Evolutionary conservation across 345 rosid genomes (phyloP).

Genomic region (Iberis pinnata): DNA sequence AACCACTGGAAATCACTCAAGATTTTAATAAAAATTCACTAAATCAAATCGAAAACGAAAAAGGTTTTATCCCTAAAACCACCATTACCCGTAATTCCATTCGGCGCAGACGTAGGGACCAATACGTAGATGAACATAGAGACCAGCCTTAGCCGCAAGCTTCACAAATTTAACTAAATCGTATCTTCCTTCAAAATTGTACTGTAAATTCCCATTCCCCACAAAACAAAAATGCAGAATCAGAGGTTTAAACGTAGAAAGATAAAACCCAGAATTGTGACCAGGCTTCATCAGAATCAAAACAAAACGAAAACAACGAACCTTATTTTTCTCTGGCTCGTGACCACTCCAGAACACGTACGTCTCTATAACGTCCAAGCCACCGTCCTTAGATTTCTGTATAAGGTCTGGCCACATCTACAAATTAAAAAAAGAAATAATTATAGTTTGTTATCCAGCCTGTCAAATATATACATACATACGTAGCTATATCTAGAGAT

Average conservation of each 20-base stretch:
- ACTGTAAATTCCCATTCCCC: too few species aligned
- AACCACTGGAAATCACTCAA: conserved; percentile 47
- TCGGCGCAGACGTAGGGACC: conserved; percentile 97
- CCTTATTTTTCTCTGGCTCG: conserved; percentile 83
- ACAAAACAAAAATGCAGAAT: too few species aligned
- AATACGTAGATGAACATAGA: conserved; percentile 82
- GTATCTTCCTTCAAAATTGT: conserved; percentile 78
- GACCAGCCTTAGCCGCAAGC: conserved; percentile 76
- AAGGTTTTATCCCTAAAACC: background rate
- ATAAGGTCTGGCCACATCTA: conserved; percentile 98
- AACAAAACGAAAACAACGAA: too few species aligned
- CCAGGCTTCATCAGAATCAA: too few species aligned
- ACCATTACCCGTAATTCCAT: conserved; percentile 83
- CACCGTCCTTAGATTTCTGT: conserved; percentile 95
- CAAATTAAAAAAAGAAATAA: background rate
- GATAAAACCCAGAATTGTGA: too few species aligned
- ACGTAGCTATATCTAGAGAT: background rate
- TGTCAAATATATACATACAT: background rate
- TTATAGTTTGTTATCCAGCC: background rate
- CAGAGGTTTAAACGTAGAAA: too few species aligned
- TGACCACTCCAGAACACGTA: conserved; percentile 87
- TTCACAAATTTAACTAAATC: conserved; percentile 82
- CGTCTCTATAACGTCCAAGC: conserved; percentile 83
- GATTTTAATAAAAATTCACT: too few species aligned
- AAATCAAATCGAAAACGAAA: background rate